phyloP scores from a whole-genome alignment of 352 stramenopile genomes.

The Phytophthora boehmeriae region DNA sequence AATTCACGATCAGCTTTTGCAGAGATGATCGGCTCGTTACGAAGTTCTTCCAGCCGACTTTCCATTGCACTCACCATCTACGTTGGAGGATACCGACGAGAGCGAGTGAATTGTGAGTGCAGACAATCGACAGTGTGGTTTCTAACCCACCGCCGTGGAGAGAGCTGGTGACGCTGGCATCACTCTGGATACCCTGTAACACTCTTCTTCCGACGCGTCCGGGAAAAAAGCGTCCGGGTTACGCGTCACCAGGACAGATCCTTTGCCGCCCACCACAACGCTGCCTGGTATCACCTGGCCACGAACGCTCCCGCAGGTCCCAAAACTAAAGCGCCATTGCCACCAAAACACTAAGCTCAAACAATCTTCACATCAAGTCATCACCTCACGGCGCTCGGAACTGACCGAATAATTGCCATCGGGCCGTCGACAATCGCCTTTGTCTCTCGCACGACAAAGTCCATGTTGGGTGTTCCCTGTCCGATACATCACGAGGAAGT shows the following conservation, averaged over 20 bases:
- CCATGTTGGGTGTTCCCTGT: conserved; percentile 70
- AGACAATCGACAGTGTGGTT: background rate
- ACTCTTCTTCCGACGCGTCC: conserved; percentile 24
- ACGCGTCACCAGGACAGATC: conserved; percentile 46
- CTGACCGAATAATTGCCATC: conserved; percentile 61
- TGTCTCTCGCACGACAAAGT: conserved; percentile 76
- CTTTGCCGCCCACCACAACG: conserved; percentile 57
- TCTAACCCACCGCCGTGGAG: conserved; percentile 30
- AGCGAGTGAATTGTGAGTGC: background rate
- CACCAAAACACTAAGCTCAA: background rate
- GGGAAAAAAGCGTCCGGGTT: conserved; percentile 62
- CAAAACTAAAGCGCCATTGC: conserved; percentile 36
- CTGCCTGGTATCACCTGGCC: conserved; percentile 47
- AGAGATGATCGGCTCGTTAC: conserved; percentile 16
- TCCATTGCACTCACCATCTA: conserved; percentile 39
- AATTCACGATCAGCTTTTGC: conserved; percentile 19
- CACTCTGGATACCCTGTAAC: conserved; percentile 43
- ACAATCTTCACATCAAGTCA: background rate
- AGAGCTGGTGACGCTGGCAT: conserved; percentile 38
- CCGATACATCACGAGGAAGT: background rate
- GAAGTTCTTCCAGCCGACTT: conserved; percentile 23
- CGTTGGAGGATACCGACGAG: background rate
- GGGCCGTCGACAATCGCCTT: conserved; percentile 49
- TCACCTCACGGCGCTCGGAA: background rate
- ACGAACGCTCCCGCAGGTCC: conserved; percentile 57